Base-by-base conservation (phyloP, 1,284 basidiomycete genomes). In the Stygiomarasmius scandens region DNA sequence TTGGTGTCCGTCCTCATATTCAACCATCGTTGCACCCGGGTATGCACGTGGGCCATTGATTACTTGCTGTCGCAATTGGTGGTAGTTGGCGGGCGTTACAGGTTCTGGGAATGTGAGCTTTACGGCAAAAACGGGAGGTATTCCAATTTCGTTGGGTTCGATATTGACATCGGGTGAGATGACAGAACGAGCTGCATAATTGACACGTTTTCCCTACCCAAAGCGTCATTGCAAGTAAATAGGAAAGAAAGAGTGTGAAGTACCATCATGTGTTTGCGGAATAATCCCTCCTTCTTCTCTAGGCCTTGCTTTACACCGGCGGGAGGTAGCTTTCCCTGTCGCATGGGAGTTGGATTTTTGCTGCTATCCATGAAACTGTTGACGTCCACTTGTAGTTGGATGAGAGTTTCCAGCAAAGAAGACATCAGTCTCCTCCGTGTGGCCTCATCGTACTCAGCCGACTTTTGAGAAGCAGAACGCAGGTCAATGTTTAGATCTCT, bases 81-180 rank as follows among this genome's bases (percentile, higher is more conserved):
- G 88, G 61, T 97, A 87, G 73, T 99, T 99, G 65, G 89, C 83
- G 27, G 89, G 84, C 2, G 95, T 99, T 34, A 99, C 97, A 2
- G 96, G 95, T 74, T 98, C 97, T 11, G 97, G 95, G 74, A 95
- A 99, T 3, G 97, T 99, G 66, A 99, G 80, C 71, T 98, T 98
- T 66, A 90, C 87, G 2, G 97, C 97, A 71, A 99, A 99, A 55
- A 99, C 92, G 43, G 97, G 97, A 12, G 97, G 97, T 24, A 99
- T 88, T 55, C 97, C 97, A 60, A 99, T 99, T 74, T 99, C 97
- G 74, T 96, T 97, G 38, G 97, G 95, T 77, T 99, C 97, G 65
- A 99, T 98, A 74, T 99, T 99, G 70, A 98, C 94, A 70, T 99
- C 97, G 10, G 97, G 97, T 29, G 97, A 99, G 64, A 99, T 99